Evolutionary conservation across 306 rosid genomes (phyloP), one percentile per base, ranked within the genome.

Genomic region (Vigna reflexopilosa): DNA sequence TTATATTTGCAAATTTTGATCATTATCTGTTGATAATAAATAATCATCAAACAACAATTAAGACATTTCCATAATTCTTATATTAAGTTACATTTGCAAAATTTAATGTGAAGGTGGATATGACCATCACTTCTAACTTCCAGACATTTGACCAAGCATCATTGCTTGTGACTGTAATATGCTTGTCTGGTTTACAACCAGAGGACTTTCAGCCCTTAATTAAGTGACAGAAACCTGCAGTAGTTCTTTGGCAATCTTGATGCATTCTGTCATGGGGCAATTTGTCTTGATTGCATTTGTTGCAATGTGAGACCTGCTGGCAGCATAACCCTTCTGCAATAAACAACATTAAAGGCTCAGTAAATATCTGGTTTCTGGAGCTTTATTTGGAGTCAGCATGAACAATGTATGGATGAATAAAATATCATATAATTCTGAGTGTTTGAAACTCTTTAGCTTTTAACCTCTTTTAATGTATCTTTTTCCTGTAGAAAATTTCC

Each of bases 291-390:
- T 84, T 67, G 94, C 96, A 69, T 95, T 95, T 55, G 88, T 73
- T 61, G 64, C 75, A 76, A 95, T 93, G 85, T 95, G 98, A 20
- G 99, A 95, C 88, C 96, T 91, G 86, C 96, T 87, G 20, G 63
- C 98, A 73, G 89, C 94, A 89, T 83, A 93, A 32, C 93, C 99
- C 82, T 86, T 90, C 99, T 91, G 95, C 89, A 83, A 81, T 54
- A 44, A 55, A 73, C 56, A 79, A 77, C 80, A 66, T 38, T 36
- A n/a, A 32, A 32, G 61, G 19, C 68, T 26, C 20, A 36, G 64
- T 67, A 6, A 55, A 51, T 76, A 42, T 67, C 63, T 34, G 77
- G 73, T 67, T 67, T 72, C 17, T 44, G 30, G 38, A 59, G 80
- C 45, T 32, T 67, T 64, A 9, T 76, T 72, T 52, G 20, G 73